These are phyloP conservation scores for Trifolium subterraneum DNA, from an alignment of 306 rosid species.

Conservation along the genomic window DNA sequence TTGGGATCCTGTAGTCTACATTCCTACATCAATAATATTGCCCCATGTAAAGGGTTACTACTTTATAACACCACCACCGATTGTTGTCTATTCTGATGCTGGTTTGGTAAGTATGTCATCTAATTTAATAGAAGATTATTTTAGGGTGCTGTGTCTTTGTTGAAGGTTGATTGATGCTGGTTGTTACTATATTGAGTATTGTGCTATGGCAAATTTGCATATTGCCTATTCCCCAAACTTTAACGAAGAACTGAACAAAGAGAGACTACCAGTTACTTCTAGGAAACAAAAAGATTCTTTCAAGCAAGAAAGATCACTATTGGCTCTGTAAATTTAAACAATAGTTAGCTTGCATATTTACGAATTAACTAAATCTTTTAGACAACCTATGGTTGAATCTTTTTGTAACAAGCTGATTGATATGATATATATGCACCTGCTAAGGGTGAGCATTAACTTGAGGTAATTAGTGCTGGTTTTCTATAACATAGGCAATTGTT, in stretches of 20 bases:
- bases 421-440: not conserved
- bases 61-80: slow-evolving; percentile 10
- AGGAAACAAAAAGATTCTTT: not conserved
- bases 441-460: not conserved
- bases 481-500: slow-evolving; percentile 13
- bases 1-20: not conserved
- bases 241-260: slow-evolving; percentile 6
- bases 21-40: not conserved
- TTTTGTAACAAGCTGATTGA: not conserved
- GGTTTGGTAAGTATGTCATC: slow-evolving; percentile 7
- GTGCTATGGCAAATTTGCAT: not conserved
- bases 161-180: not conserved
- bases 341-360: slow-evolving; percentile 2
- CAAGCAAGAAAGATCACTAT: not conserved
- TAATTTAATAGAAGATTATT: slow-evolving; percentile 3
- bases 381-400: not conserved
- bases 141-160: not conserved
- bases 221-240: not conserved
- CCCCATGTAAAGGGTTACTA: not conserved
- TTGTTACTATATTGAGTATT: not conserved
- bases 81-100: not conserved
- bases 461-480: slow-evolving; percentile 7
- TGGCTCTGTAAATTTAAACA: not conserved
- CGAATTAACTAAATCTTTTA: not conserved
- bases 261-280: slow-evolving; percentile 2